Base-by-base conservation (phyloP, 2,329 filamentous ascomycete species). In the Aspergillus ruber region DNA sequence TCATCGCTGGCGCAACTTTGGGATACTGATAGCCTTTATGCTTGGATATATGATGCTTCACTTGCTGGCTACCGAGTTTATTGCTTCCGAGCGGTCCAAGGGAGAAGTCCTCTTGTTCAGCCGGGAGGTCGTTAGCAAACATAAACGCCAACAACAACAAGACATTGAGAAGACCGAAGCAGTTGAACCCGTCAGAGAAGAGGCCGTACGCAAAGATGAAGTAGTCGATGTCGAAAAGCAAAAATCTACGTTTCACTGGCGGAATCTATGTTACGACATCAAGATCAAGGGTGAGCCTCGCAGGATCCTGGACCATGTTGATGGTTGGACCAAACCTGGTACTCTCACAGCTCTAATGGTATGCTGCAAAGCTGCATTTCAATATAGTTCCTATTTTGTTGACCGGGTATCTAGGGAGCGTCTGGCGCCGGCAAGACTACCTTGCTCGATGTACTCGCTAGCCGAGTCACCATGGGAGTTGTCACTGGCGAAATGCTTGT, bases 351-450 rank as follows among this genome's bases (percentile, higher is more conserved):
- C 88, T 36, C 76, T 95, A 3, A 95, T 95, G 25, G 25, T 27
- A 27, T 9, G 25, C 4, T 9, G 4, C 3, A 9, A 27, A 27
- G 9, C 8, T 27, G 25, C 9, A 9, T 10, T 27, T 8, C 2
- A 9, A 27, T 8, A 27, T 27, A 27, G 25, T 27, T 9, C 3
- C 10, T 8, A 27, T 3, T 27, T 27, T 27, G 8, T 9, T 27
- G 8, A 27, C 25, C 25, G 3, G 10, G 7, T 27, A 27, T 9
- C 8, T 27, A 27, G 90, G 78, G 89, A 71, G 88, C 90, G 6
- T 90, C 86, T 32, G 90, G 90, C 56, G 90, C 90, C 15, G 90
- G 90, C 49, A 96, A 96, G 69, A 96, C 90, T 0, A 95, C 90
- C 1, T 79, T 96, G 23, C 74, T 96, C 25, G 88, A 95, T 68